Evolutionary conservation across 164 flowering plant species (phyloP), one percentile per base, ranked within the genome.

Genomic region (Liriodendron chinense): DNA sequence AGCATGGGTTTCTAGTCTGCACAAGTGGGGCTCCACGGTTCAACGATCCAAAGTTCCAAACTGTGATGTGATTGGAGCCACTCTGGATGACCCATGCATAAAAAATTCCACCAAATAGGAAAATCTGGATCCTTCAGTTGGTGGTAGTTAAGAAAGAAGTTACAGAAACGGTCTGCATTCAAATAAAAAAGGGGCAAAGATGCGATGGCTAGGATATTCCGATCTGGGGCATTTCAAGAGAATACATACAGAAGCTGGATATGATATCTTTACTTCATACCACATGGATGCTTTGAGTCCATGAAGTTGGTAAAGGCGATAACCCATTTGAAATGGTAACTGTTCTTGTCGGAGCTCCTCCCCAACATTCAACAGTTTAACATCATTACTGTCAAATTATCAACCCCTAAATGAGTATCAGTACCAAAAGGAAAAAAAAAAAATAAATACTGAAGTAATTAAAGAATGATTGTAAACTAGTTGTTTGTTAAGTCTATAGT

Each of bases 211-310:
- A 12, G 18, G 13, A 53, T 16, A 13, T 16, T 12, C 43, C 59
- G 18, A 53, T 12, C 59, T 53, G 20, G 59, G 43, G 43, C 43
- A 34, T 34, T 34, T 34, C 43, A 34, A 56, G 12, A 50, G 66
- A 70, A 64, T 68, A 91, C 98, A 83, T 96, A 94, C 99, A 87
- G 99, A 96, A 86, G 97, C 98, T 75, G 98, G 99, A 80, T 91
- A 96, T 72, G 97, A 96, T 86, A 96, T 94, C 98, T 96, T 94
- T 88, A 96, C 97, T 92, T 96, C 98, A 68, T 96, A 96, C 97
- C 92, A 92, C 79, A 77, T 79, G 53, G 77, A 69, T 65, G 93
- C 74, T 84, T 89, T 90, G 70, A 94, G 87, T 43, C 98, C 97
- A 65, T 78, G 84, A 43, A 96, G 78, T 68, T 78, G 76, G 78